Base-by-base conservation (phyloP, 106 monocot species). In the Triglochin maritima region DNA sequence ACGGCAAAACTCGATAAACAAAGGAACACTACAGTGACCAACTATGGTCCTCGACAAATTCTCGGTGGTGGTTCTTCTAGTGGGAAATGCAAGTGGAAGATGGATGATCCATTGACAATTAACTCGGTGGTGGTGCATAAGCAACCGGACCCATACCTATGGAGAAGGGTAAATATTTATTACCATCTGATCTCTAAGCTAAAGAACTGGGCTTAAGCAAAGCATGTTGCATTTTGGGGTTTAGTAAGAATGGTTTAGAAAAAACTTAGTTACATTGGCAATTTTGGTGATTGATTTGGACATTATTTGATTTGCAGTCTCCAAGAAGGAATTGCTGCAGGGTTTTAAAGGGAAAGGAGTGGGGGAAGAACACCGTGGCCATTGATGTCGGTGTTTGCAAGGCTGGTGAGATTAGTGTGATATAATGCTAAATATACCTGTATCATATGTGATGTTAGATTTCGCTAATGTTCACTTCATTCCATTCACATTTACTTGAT, bases 71-170 rank as follows among this genome's bases (percentile, higher is more conserved):
- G 50, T 12, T 78, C 63, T 48, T 43, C 44, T 8, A 87, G 67
- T 16, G 77, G 82, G 14, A 4, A 29, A 2, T 98, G 96, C 74
- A 77, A 77, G 47, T 88, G 88, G 95, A 76, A 71, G 46, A 86
- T 77, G n/a, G 73, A 67, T n/a, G 76, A 83, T 9, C 90, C 95
- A 3, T 69, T 83, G 44, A 9, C 44, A 6, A 63, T 96, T 49
- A 80, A 91, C 44, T 72, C 58, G 51, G 66, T 98, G 50, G 46
- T 88, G 47, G 91, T 98, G 49, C 72, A 81, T 78, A 98, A 98
- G 78, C 75, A 77, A 43, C 78, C 84, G 2, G 91, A 98, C 51
- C 91, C 91, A 7, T 57, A 43, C 16, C 69, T 98, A 41, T 98
- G 96, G 95, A 68, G 85, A 60, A 71, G 88, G 62, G 95, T 96